A percentile compares a stretch with the other conserved stretches of the same genome.
Conservation (phyloP, 805 yeast genomes). For the Pichia cabralensis region DNA sequence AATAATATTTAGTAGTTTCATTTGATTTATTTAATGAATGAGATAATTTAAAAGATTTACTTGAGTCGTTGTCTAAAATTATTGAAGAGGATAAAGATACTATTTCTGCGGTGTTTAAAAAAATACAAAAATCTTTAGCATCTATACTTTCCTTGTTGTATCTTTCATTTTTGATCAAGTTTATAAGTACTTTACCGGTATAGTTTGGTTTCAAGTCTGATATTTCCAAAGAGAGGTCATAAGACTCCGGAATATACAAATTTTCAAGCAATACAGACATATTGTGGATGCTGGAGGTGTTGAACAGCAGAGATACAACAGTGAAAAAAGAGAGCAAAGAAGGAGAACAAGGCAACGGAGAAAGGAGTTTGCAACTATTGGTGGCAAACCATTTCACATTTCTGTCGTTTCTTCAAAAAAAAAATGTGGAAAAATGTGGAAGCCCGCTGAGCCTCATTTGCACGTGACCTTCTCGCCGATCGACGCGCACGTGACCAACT, state of each 20-base stretch:
- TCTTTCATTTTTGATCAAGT: constrained; percentile 20
- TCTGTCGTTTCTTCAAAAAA: too few species aligned
- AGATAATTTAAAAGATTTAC: constrained; percentile 6
- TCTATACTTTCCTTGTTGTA: constrained; percentile 7
- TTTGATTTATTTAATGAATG: constrained; percentile 25
- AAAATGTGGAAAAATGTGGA: too few species aligned
- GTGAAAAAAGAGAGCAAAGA: too few species aligned
- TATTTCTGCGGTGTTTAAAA: constrained; percentile 33
- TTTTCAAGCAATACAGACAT: constrained; percentile 25
- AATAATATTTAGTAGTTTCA: constrained; percentile 26
- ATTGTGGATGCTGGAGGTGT: too few species aligned
- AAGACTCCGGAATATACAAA: constrained; percentile 28
- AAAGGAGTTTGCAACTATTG: too few species aligned
- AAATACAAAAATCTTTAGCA: constrained; percentile 16
- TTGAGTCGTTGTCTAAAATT: constrained; percentile 9
- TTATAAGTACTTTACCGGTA: constrained; percentile 29
- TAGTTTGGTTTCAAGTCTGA: constrained; percentile 37
- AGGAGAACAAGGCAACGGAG: too few species aligned
- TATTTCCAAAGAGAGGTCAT: constrained; percentile 28
- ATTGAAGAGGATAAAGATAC: constrained; percentile 30
- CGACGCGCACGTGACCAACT: too few species aligned
- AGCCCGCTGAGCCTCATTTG: too few species aligned
- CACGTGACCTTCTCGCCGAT: too few species aligned
- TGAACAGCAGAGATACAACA: too few species aligned
- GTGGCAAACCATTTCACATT: too few species aligned